Conservation (phyloP, 441 rosid species). For the Raphanus hybrid region DNA sequence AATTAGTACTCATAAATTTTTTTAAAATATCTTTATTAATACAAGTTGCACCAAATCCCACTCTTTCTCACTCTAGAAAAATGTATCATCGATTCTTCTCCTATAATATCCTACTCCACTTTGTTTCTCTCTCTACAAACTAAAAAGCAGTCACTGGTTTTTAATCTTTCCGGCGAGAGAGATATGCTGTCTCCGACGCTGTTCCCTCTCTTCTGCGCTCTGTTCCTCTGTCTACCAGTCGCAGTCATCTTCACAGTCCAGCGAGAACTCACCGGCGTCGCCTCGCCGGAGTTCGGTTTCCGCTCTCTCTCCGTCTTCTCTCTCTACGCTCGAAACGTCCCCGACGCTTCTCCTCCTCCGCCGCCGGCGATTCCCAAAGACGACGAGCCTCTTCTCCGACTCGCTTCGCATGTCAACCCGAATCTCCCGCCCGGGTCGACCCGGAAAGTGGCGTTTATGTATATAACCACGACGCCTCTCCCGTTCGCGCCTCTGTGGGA, state of each 20-base stretch:
- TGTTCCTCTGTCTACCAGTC: slow-evolving; percentile 63
- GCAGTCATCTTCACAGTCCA: slow-evolving; percentile 58
- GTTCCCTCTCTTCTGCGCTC: slow-evolving; percentile 59
- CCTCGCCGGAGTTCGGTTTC: slow-evolving; percentile 35
- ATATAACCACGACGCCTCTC: slow-evolving; percentile 66
- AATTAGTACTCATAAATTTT: neutral
- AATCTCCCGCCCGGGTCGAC: slow-evolving; percentile 38
- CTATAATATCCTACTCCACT: neutral
- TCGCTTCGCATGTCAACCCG: slow-evolving; percentile 54
- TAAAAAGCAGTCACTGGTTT: slow-evolving; percentile 25
- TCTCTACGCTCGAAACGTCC: slow-evolving; percentile 30
- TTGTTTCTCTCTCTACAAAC: slow-evolving; percentile 26
- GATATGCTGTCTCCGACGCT: slow-evolving; percentile 64
- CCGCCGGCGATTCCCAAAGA: slow-evolving; percentile 25
- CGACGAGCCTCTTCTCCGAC: slow-evolving; percentile 52
- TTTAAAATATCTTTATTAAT: no score
- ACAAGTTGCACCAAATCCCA: slow-evolving; percentile 41
- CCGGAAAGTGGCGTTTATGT: slow-evolving; percentile 73
- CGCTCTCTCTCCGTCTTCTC: slow-evolving; percentile 40
- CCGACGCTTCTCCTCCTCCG: slow-evolving; percentile 16
- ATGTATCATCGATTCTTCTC: neutral
- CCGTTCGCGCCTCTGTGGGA: slow-evolving; percentile 75
- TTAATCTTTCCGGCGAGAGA: slow-evolving; percentile 16
- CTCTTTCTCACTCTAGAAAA: slow-evolving; percentile 25
- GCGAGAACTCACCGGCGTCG: slow-evolving; percentile 34